Evolutionary conservation across 2,329 filamentous ascomycete genomes (phyloP).

Genomic region (Fusarium sp.): DNA sequence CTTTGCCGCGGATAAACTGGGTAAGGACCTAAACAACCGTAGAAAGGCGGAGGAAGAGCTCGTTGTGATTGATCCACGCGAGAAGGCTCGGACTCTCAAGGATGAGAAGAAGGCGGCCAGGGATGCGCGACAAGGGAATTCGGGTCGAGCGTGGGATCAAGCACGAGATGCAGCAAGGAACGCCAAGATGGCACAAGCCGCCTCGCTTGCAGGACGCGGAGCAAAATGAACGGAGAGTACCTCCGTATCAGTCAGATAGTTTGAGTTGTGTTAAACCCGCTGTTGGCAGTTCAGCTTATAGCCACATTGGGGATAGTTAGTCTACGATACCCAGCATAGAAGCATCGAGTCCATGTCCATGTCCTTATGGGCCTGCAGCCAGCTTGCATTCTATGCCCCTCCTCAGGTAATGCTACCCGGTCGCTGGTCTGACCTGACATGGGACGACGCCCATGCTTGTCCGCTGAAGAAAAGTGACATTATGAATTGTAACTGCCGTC

Average conservation of each 20-base stretch:
- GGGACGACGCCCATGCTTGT: slow-evolving; percentile 27
- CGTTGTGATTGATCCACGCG: slow-evolving; percentile 91
- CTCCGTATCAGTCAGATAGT: slow-evolving; percentile 12
- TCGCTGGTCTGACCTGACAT: neutral
- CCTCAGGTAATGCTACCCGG: slow-evolving; percentile 6
- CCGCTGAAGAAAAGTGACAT: slow-evolving; percentile 32
- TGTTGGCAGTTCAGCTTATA: slow-evolving; percentile 12
- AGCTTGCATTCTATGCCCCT: slow-evolving; percentile 17
- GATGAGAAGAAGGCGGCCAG: slow-evolving; percentile 71
- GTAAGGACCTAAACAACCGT: slow-evolving; percentile 92
- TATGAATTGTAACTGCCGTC: slow-evolving; percentile 30
- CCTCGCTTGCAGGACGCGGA: slow-evolving; percentile 66
- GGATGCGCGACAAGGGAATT: slow-evolving; percentile 63
- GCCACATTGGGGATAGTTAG: slow-evolving; percentile 33
- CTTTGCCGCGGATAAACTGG: slow-evolving; percentile 89
- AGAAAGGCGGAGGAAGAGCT: slow-evolving; percentile 91
- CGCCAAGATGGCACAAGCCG: slow-evolving; percentile 64
- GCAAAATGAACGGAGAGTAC: slow-evolving; percentile 55
- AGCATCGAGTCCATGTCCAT: slow-evolving; percentile 18
- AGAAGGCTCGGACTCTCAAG: slow-evolving; percentile 79
- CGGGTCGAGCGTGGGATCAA: slow-evolving; percentile 68
- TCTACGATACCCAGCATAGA: slow-evolving; percentile 36
- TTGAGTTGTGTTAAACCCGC: slow-evolving; percentile 9
- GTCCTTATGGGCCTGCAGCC: neutral
- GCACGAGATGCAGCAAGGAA: slow-evolving; percentile 61